These are phyloP conservation scores for Melocanna baccifera DNA, from an alignment of 176 grass and related monocot genomes.

Conservation along the genomic window DNA sequence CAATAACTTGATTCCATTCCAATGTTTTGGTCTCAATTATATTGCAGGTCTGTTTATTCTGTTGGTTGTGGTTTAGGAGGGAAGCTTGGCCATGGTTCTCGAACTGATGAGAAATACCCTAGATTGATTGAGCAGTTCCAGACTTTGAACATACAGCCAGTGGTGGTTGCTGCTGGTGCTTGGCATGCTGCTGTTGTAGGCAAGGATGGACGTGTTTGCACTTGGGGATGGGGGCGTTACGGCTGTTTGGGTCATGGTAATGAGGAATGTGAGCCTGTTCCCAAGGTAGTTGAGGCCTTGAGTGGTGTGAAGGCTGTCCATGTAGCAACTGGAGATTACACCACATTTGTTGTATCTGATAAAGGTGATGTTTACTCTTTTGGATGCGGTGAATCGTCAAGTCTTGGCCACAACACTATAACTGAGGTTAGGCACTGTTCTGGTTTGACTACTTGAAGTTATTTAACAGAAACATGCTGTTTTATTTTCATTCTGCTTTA, in stretches of 20 bases:
- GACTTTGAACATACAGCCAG: conserved; percentile 75
- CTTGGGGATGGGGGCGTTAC: conserved; percentile 95
- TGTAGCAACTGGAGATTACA: conserved; percentile 89
- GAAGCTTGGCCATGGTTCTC: conserved; percentile 78
- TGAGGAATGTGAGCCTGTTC: conserved; percentile 82
- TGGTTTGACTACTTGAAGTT: not conserved
- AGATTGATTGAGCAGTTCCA: conserved; percentile 74
- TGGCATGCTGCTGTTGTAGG: conserved; percentile 93
- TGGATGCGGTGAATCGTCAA: conserved; percentile 86
- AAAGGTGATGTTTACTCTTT: conserved; percentile 86
- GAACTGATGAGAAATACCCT: conserved; percentile 86
- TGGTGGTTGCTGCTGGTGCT: conserved; percentile 79
- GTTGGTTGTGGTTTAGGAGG: conserved; percentile 94
- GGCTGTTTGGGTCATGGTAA: conserved; percentile 95
- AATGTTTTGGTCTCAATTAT: conserved; percentile 8
- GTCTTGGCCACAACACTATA: conserved; percentile 63
- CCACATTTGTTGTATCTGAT: conserved; percentile 78
- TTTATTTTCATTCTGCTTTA: not conserved
- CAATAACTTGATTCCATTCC: not conserved
- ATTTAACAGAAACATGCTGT: not conserved
- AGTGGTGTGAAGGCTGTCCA: conserved; percentile 62
- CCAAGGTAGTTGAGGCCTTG: conserved; percentile 81
- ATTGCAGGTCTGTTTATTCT: conserved; percentile 80
- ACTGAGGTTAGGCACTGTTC: conserved; percentile 52
- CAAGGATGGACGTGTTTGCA: conserved; percentile 81